Base-by-base conservation (phyloP, 495 filamentous ascomycete species). In the Neurospora sublineolata region DNA sequence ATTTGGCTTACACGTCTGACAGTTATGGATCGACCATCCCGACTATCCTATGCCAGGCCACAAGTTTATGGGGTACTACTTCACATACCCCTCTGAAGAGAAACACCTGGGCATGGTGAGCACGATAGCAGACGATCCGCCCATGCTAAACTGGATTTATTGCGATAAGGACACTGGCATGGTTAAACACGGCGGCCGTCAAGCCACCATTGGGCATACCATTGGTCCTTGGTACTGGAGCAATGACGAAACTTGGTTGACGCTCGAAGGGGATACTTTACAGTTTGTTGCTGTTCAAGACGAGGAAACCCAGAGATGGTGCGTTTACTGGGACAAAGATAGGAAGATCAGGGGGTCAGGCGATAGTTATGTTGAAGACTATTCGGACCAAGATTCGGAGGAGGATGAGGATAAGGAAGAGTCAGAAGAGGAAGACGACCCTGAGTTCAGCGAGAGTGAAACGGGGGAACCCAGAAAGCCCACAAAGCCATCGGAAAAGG, bases 71-170 rank as follows among this genome's bases (percentile, higher is more conserved):
- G 88, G 88, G 14, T 89, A 86, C 75, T 89, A 86, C 78, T 87
- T 89, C 73, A 83, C 82, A 11, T 89, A 88, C 75, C 88, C 88
- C 27, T 79, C 81, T 20, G 84, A 86, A n/a, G 83, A 83, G 67
- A 78, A 84, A 67, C 86, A 84, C 76, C 83, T 84, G 70, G 87
- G 87, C 5, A 79, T 89, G 70, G 88, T 90, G 71, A 85, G 86
- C 39, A 84, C 84, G 60, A 86, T 89, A 74, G 78, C 79, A 1
- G 87, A 87, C 69, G 85, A 88, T 71, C 87, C 87, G 5, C 88
- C 88, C 20, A 84, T 86, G 82, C 83, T 90, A 37, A 88, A 89
- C 80, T 90, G 88, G 88, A 85, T 90, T 12, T 90, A 86, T 71
- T 84, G 87, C 72, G 86, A 89, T 80, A 83, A 85, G 72, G 85